A percentile compares a stretch with the other conserved stretches of the same genome.
Conservation (phyloP, 83 land plant species). For the Larix sibirica region DNA sequence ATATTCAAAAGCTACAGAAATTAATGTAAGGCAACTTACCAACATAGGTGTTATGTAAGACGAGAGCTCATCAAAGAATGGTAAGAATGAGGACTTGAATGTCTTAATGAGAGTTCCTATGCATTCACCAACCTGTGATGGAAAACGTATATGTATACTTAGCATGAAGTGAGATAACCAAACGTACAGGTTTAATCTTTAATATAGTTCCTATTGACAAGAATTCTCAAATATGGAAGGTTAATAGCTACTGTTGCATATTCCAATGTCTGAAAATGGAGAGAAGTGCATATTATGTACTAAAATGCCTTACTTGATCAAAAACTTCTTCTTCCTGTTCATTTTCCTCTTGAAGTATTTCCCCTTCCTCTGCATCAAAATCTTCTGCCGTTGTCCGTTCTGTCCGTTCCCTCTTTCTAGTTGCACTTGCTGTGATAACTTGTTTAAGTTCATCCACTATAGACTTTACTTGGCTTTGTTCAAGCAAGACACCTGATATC, state of each 20-base stretch:
- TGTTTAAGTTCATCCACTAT: constrained; percentile 96
- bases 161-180: not conserved
- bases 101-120: constrained; percentile 92
- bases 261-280: not conserved
- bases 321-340: constrained; percentile 98
- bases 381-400: constrained; percentile 94
- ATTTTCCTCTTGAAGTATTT: constrained; percentile 89
- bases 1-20: not conserved
- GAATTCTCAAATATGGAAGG: not conserved
- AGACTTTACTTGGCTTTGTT: constrained; percentile 77
- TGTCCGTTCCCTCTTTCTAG: constrained; percentile 82
- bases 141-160: constrained; percentile 3
- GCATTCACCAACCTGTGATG: constrained; percentile 89
- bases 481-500: constrained; percentile 83
- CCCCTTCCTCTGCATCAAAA: constrained; percentile 98
- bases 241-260: not conserved
- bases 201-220: not conserved
- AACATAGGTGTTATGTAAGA: constrained; percentile 88
- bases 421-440: constrained; percentile 86
- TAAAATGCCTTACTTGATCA: constrained; percentile 66
- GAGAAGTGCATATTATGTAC: not conserved
- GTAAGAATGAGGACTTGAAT: constrained; percentile 81
- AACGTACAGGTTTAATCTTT: not conserved
- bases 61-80: constrained; percentile 90
- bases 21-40: constrained; percentile 46